Percentiles rank a stretch among this genome's conserved stretches.
Conservation (phyloP, 805 yeast genomes). For the Saccharomycopsis fermentans region DNA sequence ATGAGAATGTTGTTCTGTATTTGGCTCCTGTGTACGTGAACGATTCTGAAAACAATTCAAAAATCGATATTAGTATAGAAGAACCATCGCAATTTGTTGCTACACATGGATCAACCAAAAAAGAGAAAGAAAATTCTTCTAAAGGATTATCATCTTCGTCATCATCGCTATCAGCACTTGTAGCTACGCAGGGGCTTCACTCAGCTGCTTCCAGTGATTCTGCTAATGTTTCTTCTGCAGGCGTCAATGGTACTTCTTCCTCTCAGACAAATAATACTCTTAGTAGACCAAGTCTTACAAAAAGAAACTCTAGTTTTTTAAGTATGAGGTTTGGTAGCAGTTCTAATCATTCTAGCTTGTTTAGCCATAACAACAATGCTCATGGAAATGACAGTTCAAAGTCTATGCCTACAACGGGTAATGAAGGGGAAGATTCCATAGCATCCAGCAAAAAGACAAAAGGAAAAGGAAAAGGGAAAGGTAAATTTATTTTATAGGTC, state of each 20-base stretch:
- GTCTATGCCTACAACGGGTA: background rate
- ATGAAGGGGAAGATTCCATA: background rate
- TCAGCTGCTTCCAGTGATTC: background rate
- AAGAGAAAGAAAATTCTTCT: slow-evolving; percentile 9
- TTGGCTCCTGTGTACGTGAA: slow-evolving; percentile 53
- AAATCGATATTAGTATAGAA: background rate
- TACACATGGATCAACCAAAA: slow-evolving; percentile 1
- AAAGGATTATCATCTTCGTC: background rate
- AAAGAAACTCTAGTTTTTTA: background rate
- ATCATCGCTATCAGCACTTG: background rate
- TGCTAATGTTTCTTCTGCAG: background rate
- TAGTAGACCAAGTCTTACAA: background rate
- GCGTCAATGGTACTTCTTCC: background rate
- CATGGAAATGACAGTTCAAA: background rate
- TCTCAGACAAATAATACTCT: background rate
- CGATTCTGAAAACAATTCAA: background rate
- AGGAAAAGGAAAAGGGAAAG: background rate
- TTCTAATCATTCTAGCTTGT: background rate
- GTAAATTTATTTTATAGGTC: background rate
- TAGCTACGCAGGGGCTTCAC: background rate
- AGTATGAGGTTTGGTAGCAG: background rate
- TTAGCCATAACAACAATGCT: background rate
- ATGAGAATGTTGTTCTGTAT: background rate
- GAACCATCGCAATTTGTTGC: background rate
- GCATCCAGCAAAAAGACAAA: background rate